These are phyloP conservation scores for Oemleria cerasiformis DNA, from an alignment of 306 rosid species.

Conservation along the genomic window DNA sequence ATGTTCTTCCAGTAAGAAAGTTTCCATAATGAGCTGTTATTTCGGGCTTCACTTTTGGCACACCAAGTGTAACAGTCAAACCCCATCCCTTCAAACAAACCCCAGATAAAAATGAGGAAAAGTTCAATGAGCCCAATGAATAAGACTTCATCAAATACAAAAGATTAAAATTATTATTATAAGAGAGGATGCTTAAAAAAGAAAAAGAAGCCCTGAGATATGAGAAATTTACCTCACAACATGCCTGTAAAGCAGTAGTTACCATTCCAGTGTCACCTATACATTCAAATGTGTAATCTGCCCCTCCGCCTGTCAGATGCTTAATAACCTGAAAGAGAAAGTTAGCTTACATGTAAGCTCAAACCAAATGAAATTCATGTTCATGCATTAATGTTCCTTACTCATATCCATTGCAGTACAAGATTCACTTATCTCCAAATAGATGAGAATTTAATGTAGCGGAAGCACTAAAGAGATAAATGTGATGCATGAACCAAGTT, in stretches of 20 bases:
- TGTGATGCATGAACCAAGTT: background rate
- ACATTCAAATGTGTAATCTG: conserved; percentile 92
- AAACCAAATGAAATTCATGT: conserved; percentile 11
- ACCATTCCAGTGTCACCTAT: conserved; percentile 88
- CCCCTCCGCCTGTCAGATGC: conserved; percentile 81
- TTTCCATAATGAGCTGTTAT: conserved; percentile 76
- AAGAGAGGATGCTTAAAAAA: conserved; percentile 12
- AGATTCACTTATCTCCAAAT: no score
- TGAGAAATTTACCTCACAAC: conserved; percentile 69
- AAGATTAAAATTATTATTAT: background rate
- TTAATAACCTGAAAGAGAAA: conserved; percentile 63
- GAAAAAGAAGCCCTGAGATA: background rate
- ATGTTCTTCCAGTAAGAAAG: conserved; percentile 73
- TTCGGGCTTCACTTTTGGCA: conserved; percentile 81
- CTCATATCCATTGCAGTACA: background rate
- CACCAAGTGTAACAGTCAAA: conserved; percentile 86
- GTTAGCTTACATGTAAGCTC: conserved; percentile 18
- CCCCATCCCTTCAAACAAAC: conserved; percentile 78
- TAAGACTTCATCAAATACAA: conserved; percentile 14
- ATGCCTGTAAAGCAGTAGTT: conserved; percentile 85
- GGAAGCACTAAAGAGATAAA: no score
- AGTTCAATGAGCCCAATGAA: background rate
- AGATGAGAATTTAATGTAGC: no score
- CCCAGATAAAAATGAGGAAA: conserved; percentile 13
- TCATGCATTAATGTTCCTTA: background rate